Evolutionary conservation across 768 basidiomycete species (phyloP), one percentile per base, ranked within the genome.

Genomic region (Exsudoporus frostii): DNA sequence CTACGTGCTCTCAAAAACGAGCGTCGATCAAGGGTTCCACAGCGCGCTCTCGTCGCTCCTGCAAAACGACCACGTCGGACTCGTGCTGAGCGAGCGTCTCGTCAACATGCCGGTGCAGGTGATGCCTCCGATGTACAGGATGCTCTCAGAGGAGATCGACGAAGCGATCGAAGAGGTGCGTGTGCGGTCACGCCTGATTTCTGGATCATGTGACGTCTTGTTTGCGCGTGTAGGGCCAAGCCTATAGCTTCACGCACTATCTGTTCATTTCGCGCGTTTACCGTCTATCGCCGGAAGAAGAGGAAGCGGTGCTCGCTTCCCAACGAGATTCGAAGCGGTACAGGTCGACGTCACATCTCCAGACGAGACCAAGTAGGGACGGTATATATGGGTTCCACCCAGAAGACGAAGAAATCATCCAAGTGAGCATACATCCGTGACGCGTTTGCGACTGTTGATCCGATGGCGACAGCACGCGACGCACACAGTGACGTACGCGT

Each of bases 51-150:
- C 79, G 58, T 65, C 69, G 10, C 74, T 88, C 7, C 42, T 65
- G 4, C 38, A 37, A 1, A 11, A 51, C 10, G 45, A 50, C 7
- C 58, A 88, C 55, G 82, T 96, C 42, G 96, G 92, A 2, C 77
- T 97, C 17, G 78, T 98, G 9, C 75, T 99, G 58, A 89, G 86
- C 57, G 92, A 97, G 68, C 79, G 96, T 0, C 76, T 98, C 46
- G 79, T 97, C 59, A 99, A 98, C 68, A 95, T 99, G 86, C 96
- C 96, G 0, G 87, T 93, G 14, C 92, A 98, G 61, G 83, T 94
- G 33, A 79, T 95, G 9, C 88, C 93, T 6, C 94, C 92, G 1
- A 88, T 97, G 85, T 98, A 95, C 69, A 78, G 78, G 40, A 93
- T 98, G 89, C 77, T 98, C 22, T 73, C 76, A 0, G 84, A 90